These are phyloP conservation scores for Calonectria hongkongensis DNA, from an alignment of 2,329 filamentous ascomycete genomes.

Conservation along the genomic window DNA sequence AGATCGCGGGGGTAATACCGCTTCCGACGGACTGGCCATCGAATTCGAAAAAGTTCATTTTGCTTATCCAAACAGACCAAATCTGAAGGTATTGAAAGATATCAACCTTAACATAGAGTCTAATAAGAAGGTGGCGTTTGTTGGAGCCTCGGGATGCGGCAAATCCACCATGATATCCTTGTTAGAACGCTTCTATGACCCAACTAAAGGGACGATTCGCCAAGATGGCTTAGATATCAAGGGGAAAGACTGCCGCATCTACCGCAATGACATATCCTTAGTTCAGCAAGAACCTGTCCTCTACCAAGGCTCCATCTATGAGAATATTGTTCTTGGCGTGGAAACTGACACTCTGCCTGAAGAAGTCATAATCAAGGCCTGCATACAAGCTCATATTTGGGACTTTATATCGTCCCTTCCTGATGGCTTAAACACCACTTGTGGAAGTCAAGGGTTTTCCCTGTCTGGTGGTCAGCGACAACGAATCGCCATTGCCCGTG, in stretches of 20 bases:
- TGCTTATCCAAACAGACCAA: constrained; percentile 76
- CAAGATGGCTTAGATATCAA: constrained; percentile 67
- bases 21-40: constrained; percentile 63
- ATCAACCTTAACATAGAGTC: constrained; percentile 73
- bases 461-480: constrained; percentile 84
- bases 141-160: constrained; percentile 76
- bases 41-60: constrained; percentile 76
- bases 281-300: constrained; percentile 55
- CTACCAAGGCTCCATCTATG: background rate
- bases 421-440: constrained; percentile 76
- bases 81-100: constrained; percentile 71
- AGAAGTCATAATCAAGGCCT: constrained; percentile 67
- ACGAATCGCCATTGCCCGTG: constrained; percentile 82
- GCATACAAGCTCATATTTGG: constrained; percentile 72
- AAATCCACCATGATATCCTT: constrained; percentile 77
- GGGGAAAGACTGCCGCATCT: constrained; percentile 59
- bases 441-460: constrained; percentile 81
- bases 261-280: constrained; percentile 71
- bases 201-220: constrained; percentile 60
- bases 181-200: constrained; percentile 68
- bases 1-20: constrained; percentile 61
- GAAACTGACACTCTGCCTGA: constrained; percentile 40
- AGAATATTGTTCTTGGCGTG: background rate
- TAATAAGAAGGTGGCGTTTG: constrained; percentile 73
- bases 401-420: constrained; percentile 74